Conservation (phyloP, 208 protist species). For the Trichomonas vaginalis region DNA sequence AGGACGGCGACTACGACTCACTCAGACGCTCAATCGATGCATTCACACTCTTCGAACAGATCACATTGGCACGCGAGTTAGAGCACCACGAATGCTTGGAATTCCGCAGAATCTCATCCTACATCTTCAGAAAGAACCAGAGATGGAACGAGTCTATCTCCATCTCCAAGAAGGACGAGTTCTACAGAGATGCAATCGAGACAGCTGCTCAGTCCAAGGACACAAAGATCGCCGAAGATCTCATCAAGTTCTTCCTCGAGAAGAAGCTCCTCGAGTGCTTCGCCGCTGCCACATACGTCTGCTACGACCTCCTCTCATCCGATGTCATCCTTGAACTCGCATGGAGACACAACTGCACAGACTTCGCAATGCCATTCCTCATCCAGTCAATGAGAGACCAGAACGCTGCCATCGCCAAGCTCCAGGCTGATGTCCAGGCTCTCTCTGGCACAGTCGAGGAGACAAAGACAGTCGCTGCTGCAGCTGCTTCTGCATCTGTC, state of each 20-base stretch:
- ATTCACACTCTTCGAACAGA: conserved; percentile 84
- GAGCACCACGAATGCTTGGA: conserved; percentile 92
- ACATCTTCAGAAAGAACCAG: conserved; percentile 68
- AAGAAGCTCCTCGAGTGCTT: conserved; percentile 48
- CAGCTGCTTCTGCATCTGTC: not conserved
- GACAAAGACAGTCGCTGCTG: not conserved
- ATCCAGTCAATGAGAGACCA: conserved; percentile 84
- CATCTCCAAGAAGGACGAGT: conserved; percentile 83
- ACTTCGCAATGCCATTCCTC: conserved; percentile 95
- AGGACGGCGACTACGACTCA: conserved; percentile 90
- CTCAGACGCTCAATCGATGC: conserved; percentile 76
- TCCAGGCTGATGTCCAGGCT: conserved; percentile 33
- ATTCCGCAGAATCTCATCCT: conserved; percentile 90
- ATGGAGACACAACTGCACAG: conserved; percentile 83
- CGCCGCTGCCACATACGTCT: conserved; percentile 60
- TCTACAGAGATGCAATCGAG: conserved; percentile 91
- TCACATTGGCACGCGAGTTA: conserved; percentile 74
- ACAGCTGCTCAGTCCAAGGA: conserved; percentile 81
- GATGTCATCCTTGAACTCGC: conserved; percentile 86
- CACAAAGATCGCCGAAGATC: conserved; percentile 60
- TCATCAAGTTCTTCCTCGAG: conserved; percentile 90
- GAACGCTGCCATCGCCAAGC: conserved; percentile 55
- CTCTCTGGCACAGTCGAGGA: not conserved
- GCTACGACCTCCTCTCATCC: conserved; percentile 72
- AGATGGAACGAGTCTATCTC: conserved; percentile 60